A percentile compares a stretch with the other conserved stretches of the same genome.
Evolutionary conservation across 495 filamentous ascomycete genomes (phyloP).

Genomic region (Podospora sp.): DNA sequence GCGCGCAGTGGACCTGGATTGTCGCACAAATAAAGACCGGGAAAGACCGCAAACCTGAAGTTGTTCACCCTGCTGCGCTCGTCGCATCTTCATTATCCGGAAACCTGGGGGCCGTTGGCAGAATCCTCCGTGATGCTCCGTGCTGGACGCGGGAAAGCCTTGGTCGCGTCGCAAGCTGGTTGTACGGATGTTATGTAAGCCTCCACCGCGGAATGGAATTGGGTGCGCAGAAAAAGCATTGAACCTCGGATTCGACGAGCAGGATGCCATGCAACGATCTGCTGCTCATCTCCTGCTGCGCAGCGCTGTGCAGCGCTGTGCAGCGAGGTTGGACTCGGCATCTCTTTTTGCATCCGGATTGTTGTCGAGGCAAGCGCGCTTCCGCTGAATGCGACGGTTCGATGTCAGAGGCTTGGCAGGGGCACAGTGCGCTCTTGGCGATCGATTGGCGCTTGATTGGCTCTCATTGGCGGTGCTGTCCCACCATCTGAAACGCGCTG

Average conservation of each 20-base stretch:
- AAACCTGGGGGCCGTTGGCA: neutral
- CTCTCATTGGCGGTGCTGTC: neutral
- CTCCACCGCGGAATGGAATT: neutral
- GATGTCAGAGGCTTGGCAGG: neutral
- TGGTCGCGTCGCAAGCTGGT: neutral
- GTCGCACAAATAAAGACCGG: neutral
- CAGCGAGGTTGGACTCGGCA: neutral
- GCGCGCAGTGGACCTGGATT: neutral
- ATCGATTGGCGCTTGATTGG: slow-evolving; percentile 1
- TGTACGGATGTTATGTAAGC: neutral
- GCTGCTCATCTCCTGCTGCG: neutral
- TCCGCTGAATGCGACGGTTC: neutral
- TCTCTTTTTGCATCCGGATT: neutral
- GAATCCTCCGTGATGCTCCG: neutral
- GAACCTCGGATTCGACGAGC: neutral
- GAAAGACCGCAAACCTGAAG: neutral
- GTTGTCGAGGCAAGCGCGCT: neutral
- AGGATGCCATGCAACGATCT: no score
- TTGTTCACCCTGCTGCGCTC: neutral
- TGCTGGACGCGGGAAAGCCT: neutral
- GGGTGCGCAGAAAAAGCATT: neutral
- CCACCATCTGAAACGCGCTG: neutral
- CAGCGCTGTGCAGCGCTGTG: no score
- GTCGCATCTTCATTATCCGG: neutral
- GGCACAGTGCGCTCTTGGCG: neutral